Evolutionary conservation across 306 rosid species (phyloP).

Genomic region (Pyrus communis): DNA sequence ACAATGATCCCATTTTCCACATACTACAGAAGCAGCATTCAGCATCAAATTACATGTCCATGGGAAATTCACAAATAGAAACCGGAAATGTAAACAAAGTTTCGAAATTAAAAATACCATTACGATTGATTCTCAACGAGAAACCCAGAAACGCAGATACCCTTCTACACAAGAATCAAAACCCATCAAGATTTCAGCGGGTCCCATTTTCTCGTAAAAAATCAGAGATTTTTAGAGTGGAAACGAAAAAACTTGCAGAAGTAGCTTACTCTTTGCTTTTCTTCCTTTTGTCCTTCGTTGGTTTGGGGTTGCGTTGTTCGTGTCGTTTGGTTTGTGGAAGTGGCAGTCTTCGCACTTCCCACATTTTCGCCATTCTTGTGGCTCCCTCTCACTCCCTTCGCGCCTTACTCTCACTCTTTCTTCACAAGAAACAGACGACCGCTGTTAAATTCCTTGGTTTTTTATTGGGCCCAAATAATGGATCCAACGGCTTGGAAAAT

Average conservation of each 20-base stretch:
- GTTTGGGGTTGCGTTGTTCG: constrained; percentile 1
- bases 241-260: neutral
- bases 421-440: neutral
- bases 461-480: neutral
- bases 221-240: neutral
- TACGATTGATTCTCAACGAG: constrained; percentile 1
- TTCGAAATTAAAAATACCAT: neutral
- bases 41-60: neutral
- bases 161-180: neutral
- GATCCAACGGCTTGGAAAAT: neutral
- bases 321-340: constrained; percentile 23
- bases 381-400: constrained; percentile 29
- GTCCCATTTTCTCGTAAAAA: neutral
- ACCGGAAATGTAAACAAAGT: neutral
- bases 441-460: neutral
- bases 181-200: neutral
- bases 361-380: constrained; percentile 68
- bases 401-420: constrained; percentile 7
- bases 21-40: neutral
- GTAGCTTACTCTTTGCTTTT: neutral
- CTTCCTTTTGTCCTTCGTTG: constrained; percentile 4
- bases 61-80: neutral
- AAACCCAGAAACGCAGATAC: constrained; percentile 8
- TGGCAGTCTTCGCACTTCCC: constrained; percentile 32
- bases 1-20: neutral